Conservation (phyloP, 2,329 filamentous ascomycete species). For the Rhynchosporium graminicola region DNA sequence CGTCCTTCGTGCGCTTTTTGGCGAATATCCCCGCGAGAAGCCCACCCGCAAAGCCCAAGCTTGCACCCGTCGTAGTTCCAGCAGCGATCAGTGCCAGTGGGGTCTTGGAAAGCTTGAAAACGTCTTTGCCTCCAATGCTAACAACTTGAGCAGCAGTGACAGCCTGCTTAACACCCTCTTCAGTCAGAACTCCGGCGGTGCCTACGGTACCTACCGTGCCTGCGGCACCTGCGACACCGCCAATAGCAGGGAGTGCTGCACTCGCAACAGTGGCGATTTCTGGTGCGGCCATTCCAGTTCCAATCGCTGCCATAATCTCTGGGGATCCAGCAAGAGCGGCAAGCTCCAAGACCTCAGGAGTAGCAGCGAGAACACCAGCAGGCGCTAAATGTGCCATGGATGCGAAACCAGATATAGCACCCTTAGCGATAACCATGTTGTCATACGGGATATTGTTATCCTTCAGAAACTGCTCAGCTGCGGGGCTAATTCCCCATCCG, state of each 20-base stretch:
- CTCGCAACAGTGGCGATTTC: not conserved
- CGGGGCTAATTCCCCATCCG: not conserved
- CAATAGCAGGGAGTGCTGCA: not conserved
- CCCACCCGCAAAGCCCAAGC: not conserved
- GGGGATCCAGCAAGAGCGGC: constrained; percentile 4
- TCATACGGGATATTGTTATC: not conserved
- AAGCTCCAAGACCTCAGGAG: constrained; percentile 2
- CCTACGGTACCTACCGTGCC: not conserved
- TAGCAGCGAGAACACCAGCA: not conserved
- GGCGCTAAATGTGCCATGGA: not conserved
- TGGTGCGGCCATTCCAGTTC: not conserved
- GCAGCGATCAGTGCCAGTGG: not conserved
- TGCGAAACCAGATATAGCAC: constrained; percentile 1
- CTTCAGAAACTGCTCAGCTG: constrained; percentile 5
- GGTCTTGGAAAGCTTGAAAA: not conserved
- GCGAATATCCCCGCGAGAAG: constrained; percentile 1
- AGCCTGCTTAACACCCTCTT: constrained; percentile 3
- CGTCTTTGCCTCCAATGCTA: not conserved
- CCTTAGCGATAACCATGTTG: constrained; percentile 2
- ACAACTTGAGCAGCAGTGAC: constrained; percentile 2
- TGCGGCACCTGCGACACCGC: not conserved
- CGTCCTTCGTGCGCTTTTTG: constrained; percentile 1
- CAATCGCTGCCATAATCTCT: not conserved
- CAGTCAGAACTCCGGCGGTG: not conserved
- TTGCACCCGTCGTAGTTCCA: not conserved